Evolutionary conservation across 148 eudicot genomes (phyloP), one percentile per base, ranked within the genome.

Genomic region (Dianthus caryophyllus): DNA sequence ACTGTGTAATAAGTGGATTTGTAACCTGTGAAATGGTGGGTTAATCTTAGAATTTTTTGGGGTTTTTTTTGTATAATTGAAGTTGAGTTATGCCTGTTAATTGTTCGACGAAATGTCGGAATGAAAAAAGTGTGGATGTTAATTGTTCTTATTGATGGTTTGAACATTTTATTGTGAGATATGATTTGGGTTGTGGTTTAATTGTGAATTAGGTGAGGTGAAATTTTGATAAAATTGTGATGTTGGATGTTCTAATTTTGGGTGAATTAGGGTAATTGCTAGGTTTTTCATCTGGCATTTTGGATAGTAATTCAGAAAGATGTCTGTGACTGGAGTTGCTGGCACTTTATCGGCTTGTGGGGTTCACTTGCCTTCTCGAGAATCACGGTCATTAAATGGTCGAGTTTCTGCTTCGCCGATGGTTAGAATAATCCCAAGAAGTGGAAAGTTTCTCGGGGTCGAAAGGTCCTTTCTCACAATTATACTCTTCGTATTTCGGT

Each of bases 251-350:
- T 61, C 31, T 31, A 8, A 61, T 41, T 20, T 9, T 6, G 44
- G 48, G 49, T 39, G 48, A 1, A 22, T 22, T 5, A 20, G 65
- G 65, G 65, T 20, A 2, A 18, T 59, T 58, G 21, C 63, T 30
- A 33, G 39, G 43, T 33, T 58, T 12, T 27, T 38, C 17, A 21
- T 20, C 50, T 61, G 49, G 49, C 29, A 22, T 38, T n/a, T 39
- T 22, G n/a, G 15, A 14, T 38, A 12, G 27, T 38, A 39, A 14
- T 61, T 61, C 49, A 14, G 65, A 38, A 39, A 61, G 27, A 61
- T 61, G 65, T 70, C 70, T 67, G 66, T 82, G 57, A 84, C 83
- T 57, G 89, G 95, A 57, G 65, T 86, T 69, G 75, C 78, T 41
- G 80, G 79, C 68, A 76, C 64, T 71, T 81, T 87, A 14, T 76